Conservation (phyloP, 352 stramenopile genomes). For the Globisporangium barbulae region DNA sequence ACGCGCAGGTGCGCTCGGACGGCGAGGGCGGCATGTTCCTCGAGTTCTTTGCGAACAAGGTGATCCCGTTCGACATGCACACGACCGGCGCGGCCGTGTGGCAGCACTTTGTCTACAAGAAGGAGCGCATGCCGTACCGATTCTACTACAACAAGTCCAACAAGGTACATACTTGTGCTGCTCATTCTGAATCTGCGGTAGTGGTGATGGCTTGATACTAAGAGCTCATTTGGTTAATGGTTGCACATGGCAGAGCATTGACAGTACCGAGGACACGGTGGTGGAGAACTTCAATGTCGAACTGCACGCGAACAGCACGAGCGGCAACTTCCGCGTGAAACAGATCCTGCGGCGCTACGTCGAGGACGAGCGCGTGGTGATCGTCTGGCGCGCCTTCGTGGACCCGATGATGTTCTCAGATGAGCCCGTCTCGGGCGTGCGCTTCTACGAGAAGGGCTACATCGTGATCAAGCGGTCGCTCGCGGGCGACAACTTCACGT, state of each 20-base stretch:
- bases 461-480: conserved; percentile 41
- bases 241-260: conserved; percentile 16
- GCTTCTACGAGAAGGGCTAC: conserved; percentile 53
- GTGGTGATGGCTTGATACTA: background rate
- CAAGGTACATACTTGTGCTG: conserved; percentile 21
- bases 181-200: background rate
- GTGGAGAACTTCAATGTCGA: conserved; percentile 62
- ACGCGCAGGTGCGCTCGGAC: conserved; percentile 35
- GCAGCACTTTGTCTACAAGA: conserved; percentile 41
- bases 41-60: conserved; percentile 48
- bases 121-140: conserved; percentile 35
- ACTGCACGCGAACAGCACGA: conserved; percentile 43
- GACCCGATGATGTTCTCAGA: conserved; percentile 42
- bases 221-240: background rate
- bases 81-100: conserved; percentile 34
- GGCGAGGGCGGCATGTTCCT: conserved; percentile 30
- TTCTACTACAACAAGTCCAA: conserved; percentile 34
- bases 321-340: conserved; percentile 47
- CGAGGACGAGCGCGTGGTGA: conserved; percentile 51
- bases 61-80: conserved; percentile 36
- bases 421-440: conserved; percentile 29
- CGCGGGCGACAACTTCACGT: conserved; percentile 33
- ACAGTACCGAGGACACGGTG: conserved; percentile 47
- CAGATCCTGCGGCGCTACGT: conserved; percentile 62
- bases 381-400: conserved; percentile 55